Conservation (phyloP, 345 rosid species). For the Syzygium oleosum region DNA sequence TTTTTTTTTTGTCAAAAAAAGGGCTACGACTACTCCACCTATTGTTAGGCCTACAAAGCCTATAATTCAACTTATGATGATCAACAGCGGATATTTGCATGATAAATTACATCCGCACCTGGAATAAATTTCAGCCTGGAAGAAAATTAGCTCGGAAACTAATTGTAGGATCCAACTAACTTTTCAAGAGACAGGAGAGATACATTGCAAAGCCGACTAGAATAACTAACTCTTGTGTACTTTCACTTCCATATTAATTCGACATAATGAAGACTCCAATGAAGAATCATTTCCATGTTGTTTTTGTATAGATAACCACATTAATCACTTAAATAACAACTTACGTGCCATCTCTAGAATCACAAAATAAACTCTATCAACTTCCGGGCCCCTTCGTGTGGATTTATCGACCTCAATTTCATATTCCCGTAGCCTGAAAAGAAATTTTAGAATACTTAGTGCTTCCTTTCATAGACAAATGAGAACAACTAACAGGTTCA, state of each 20-base stretch:
- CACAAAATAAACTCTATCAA: slow-evolving; percentile 74
- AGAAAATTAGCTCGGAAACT: not conserved
- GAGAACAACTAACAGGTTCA: not conserved
- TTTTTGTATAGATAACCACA: not conserved
- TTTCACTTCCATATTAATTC: not conserved
- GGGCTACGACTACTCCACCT: not conserved
- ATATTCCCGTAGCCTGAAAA: slow-evolving; percentile 71
- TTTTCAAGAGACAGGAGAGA: no score
- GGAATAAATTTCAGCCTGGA: not conserved
- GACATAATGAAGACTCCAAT: not conserved
- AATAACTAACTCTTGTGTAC: not conserved
- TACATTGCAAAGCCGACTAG: not conserved
- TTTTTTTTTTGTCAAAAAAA: not conserved
- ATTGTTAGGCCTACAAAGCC: not conserved
- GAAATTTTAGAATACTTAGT: not conserved
- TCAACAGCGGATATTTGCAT: not conserved
- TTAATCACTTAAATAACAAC: slow-evolving; percentile 7
- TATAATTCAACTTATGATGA: not conserved
- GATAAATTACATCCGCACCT: not conserved
- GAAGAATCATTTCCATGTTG: not conserved
- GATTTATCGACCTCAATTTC: slow-evolving; percentile 77
- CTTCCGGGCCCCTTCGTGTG: slow-evolving; percentile 68
- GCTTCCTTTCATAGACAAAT: not conserved
- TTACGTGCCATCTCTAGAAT: slow-evolving; percentile 96
- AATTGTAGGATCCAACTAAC: no score